Evolutionary conservation across 257 asterid species (phyloP).

Genomic region (Gentiana straminea): DNA sequence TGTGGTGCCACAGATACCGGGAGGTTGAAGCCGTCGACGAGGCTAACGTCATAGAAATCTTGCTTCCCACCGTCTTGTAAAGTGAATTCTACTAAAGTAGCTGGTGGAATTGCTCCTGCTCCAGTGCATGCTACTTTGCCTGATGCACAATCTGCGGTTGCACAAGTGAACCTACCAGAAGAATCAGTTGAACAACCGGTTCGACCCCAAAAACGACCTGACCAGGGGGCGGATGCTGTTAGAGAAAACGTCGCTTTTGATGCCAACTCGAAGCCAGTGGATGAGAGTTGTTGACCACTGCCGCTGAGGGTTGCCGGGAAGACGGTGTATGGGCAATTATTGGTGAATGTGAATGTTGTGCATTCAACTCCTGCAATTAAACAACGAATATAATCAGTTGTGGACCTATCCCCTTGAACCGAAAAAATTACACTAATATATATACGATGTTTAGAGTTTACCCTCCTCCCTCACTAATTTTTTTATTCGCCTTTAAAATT

Average conservation of each 20-base stretch:
- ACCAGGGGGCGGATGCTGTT: slow-evolving; percentile 71
- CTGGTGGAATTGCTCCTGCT: slow-evolving; percentile 65
- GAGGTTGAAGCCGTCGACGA: slow-evolving; percentile 78
- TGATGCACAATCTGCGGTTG: slow-evolving; percentile 53
- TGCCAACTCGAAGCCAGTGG: slow-evolving; percentile 53
- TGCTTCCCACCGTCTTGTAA: slow-evolving; percentile 20
- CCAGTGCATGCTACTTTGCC: slow-evolving; percentile 51
- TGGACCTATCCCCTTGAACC: too few relatives aligned
- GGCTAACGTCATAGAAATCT: slow-evolving; percentile 87
- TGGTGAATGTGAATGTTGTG: slow-evolving; percentile 55
- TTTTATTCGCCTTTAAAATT: too few relatives aligned
- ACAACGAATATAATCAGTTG: too few relatives aligned
- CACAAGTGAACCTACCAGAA: slow-evolving; percentile 52
- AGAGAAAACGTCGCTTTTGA: slow-evolving; percentile 57
- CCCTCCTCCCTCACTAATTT: too few relatives aligned
- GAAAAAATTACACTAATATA: too few relatives aligned
- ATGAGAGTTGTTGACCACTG: slow-evolving; percentile 58
- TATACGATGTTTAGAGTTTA: too few relatives aligned
- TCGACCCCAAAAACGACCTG: slow-evolving; percentile 93
- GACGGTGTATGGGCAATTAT: slow-evolving; percentile 55
- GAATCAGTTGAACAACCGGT: slow-evolving; percentile 59
- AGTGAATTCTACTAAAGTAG: slow-evolving; percentile 69
- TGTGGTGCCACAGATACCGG: slow-evolving; percentile 44
- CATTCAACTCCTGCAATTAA: slow-evolving; percentile 21
- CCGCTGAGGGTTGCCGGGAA: slow-evolving; percentile 96